Evolutionary conservation across 1,284 basidiomycete species (phyloP).

Genomic region (Farysia itapuensis): DNA sequence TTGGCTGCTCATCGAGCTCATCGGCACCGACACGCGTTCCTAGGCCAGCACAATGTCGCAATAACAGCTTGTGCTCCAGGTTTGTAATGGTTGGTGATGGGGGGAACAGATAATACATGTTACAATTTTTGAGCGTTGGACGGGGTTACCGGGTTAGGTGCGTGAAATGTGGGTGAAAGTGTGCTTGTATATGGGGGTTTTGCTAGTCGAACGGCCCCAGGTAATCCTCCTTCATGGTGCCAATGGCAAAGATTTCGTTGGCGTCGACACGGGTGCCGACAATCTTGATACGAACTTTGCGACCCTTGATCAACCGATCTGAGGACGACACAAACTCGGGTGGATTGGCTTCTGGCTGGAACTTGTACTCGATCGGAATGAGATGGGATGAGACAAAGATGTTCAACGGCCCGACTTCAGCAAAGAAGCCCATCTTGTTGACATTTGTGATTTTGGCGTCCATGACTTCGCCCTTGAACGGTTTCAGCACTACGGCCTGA

Average conservation of each 20-base stretch:
- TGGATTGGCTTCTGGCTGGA: slow-evolving; percentile 57
- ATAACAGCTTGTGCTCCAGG: too few species aligned
- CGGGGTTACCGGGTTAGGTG: too few species aligned
- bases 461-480: slow-evolving; percentile 95
- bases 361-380: slow-evolving; percentile 65
- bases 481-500: slow-evolving; percentile 57
- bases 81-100: too few species aligned
- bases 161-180: too few species aligned
- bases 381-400: slow-evolving; percentile 80
- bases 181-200: too few species aligned
- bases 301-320: slow-evolving; percentile 73
- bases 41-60: too few species aligned
- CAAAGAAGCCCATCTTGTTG: slow-evolving; percentile 99
- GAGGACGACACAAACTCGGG: slow-evolving; percentile 52
- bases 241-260: slow-evolving; percentile 73
- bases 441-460: slow-evolving; percentile 95
- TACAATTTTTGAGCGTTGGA: too few species aligned
- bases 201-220: slow-evolving; percentile 50
- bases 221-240: slow-evolving; percentile 59
- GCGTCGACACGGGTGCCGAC: slow-evolving; percentile 96
- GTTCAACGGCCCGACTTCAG: slow-evolving; percentile 79
- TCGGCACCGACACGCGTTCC: slow-evolving; percentile 31
- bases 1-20: slow-evolving; percentile 27
- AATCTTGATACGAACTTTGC: slow-evolving; percentile 87
- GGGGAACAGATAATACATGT: too few species aligned